Base-by-base conservation (phyloP, 225 moss, liverwort and hornwort genomes). In the Lunularia cruciata region DNA sequence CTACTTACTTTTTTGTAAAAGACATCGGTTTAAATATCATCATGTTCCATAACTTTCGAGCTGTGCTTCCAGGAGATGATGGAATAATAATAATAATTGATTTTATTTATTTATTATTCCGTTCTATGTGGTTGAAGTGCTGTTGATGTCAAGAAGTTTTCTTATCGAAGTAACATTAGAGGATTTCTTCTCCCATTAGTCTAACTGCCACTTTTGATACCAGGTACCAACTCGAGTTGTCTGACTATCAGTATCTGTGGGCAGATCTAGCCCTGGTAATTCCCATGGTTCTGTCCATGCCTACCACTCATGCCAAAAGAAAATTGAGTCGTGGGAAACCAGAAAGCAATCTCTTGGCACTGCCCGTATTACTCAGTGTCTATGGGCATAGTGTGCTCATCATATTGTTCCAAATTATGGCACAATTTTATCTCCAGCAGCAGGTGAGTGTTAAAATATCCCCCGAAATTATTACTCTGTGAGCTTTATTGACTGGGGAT, bases 261-360 rank as follows among this genome's bases (percentile, higher is more conserved):
- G 79, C 71, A 43, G 79, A 79, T 67, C 25, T 79, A 51, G 79
- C 60, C 11, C 53, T 79, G 23, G 79, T 79, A 4, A 70, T 79
- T 38, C 79, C 79, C 33, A 70, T 79, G 55, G 75, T 79, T 63
- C n/a, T 79, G 23, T 75, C 75, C 38, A 79, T 79, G 79, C 79
- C 75, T 13, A 60, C 79, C 26, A 79, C 79, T 47, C 45, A 60
- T 53, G 65, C 79, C 31, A 74, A 75, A 35, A 45, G 55, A 28
- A 34, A 75, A n/a, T 42, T 79, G 42, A 61, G 71, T 0, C 52
- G 66, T 27, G 79, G 79, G 13, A 71, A 67, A 67, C 79, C 79
- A 3, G 74, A 71, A 55, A 66, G 74, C 33, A 79, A 79, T 48
- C 53, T 79, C 5, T 55, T 79, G 27, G 79, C 79, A 40, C 67